A percentile compares a stretch with the other conserved stretches of the same genome.
These are phyloP conservation scores for Solanum appendiculatum DNA, from an alignment of 257 asterid species.

Conservation along the genomic window DNA sequence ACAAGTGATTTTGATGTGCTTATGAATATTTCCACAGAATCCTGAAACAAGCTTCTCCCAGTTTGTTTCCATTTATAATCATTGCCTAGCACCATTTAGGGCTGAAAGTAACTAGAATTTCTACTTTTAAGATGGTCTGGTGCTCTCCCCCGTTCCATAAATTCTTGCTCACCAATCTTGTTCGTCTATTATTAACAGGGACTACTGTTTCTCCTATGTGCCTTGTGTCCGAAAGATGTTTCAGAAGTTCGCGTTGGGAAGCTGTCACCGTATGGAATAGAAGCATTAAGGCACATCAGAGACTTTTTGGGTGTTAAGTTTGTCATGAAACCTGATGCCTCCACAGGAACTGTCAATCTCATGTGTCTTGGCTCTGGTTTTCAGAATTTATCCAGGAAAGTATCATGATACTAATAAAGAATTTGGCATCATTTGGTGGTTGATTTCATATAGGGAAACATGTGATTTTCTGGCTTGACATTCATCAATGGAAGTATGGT, in stretches of 20 bases:
- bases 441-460: neutral
- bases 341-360: slow-evolving; percentile 61
- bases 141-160: neutral
- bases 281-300: slow-evolving; percentile 51
- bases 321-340: slow-evolving; percentile 65
- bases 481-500: neutral
- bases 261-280: slow-evolving; percentile 69
- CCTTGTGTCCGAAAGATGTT: slow-evolving; percentile 76
- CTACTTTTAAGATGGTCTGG: neutral
- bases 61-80: neutral
- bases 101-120: neutral
- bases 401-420: slow-evolving; percentile 32
- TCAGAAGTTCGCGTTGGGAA: slow-evolving; percentile 84
- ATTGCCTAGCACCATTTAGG: neutral
- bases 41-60: neutral
- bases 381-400: slow-evolving; percentile 69
- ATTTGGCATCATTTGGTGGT: neutral
- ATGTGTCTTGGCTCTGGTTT: slow-evolving; percentile 78
- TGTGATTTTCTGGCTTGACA: neutral
- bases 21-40: neutral
- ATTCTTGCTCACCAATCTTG: neutral
- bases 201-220: slow-evolving; percentile 77
- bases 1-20: neutral
- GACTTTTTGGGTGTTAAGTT: slow-evolving; percentile 69
- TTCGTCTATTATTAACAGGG: slow-evolving; percentile 33